phyloP scores from a whole-genome alignment of 2,329 filamentous ascomycete genomes.

The Coniochaeta sp. region DNA sequence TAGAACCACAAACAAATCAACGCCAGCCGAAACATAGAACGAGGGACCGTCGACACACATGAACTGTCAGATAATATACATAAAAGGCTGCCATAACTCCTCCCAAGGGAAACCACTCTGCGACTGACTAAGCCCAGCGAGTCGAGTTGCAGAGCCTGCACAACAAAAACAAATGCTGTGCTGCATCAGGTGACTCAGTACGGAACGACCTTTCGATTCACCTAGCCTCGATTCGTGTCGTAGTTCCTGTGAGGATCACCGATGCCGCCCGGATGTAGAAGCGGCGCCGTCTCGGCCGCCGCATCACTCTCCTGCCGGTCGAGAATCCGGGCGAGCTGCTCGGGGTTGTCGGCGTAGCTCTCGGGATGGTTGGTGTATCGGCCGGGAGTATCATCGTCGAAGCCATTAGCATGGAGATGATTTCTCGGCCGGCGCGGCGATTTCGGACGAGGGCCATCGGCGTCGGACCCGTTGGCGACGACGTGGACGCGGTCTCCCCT shows the following conservation, averaged over 20 bases:
- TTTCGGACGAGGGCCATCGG: slow-evolving; percentile 9
- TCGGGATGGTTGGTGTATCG: slow-evolving; percentile 46
- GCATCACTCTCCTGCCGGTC: slow-evolving; percentile 45
- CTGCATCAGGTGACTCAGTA: slow-evolving; percentile 4
- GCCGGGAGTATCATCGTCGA: slow-evolving; percentile 42
- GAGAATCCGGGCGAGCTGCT: slow-evolving; percentile 41
- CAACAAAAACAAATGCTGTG: background rate
- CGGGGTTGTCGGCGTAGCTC: slow-evolving; percentile 42
- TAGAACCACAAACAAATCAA: background rate
- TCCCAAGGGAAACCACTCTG: background rate
- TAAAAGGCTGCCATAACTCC: background rate
- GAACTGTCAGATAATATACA: background rate
- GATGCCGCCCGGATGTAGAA: slow-evolving; percentile 42
- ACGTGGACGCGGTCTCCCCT: slow-evolving; percentile 9
- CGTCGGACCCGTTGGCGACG: background rate
- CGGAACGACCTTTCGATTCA: slow-evolving; percentile 7
- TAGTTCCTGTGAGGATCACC: slow-evolving; percentile 34
- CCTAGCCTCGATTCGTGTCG: slow-evolving; percentile 19
- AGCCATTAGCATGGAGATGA: slow-evolving; percentile 28
- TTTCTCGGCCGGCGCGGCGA: slow-evolving; percentile 26
- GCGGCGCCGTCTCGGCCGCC: slow-evolving; percentile 40
- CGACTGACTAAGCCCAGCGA: background rate
- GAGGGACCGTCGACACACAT: background rate
- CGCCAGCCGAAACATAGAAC: background rate
- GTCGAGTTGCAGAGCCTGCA: background rate